Conservation (phyloP, 805 yeast genomes). For the Myxozyma melibiosi region DNA sequence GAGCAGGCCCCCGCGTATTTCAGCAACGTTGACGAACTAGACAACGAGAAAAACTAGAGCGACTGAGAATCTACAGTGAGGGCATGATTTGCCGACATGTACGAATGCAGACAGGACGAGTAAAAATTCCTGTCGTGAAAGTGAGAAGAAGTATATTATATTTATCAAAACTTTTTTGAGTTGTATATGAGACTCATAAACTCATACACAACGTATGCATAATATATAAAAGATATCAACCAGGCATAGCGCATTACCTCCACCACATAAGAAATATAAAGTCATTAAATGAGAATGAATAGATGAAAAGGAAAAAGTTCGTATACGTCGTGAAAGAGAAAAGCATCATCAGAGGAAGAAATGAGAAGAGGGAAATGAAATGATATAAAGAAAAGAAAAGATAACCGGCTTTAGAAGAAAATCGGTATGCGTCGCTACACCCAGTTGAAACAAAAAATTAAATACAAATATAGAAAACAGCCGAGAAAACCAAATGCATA, state of each 20-base stretch:
- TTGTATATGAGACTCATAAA: too few species aligned
- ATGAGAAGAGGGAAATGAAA: neutral
- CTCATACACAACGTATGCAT: too few species aligned
- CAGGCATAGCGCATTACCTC: too few species aligned
- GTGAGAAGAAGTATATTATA: too few species aligned
- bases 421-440: too few species aligned
- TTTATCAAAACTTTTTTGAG: neutral
- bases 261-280: neutral
- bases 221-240: too few species aligned
- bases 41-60: constrained; percentile 16
- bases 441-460: neutral
- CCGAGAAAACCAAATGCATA: constrained; percentile 2
- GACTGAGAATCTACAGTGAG: too few species aligned
- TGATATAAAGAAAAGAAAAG: neutral
- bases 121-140: too few species aligned
- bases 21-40: constrained; percentile 20
- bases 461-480: neutral
- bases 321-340: constrained; percentile 2
- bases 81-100: too few species aligned
- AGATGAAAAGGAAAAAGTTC: neutral
- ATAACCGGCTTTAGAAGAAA: too few species aligned
- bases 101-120: too few species aligned
- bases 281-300: neutral
- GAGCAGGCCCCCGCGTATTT: constrained; percentile 20
- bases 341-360: neutral